These are phyloP conservation scores for Pseudogymnoascus sp. DNA, from an alignment of 2,329 filamentous ascomycete genomes.

Conservation along the genomic window DNA sequence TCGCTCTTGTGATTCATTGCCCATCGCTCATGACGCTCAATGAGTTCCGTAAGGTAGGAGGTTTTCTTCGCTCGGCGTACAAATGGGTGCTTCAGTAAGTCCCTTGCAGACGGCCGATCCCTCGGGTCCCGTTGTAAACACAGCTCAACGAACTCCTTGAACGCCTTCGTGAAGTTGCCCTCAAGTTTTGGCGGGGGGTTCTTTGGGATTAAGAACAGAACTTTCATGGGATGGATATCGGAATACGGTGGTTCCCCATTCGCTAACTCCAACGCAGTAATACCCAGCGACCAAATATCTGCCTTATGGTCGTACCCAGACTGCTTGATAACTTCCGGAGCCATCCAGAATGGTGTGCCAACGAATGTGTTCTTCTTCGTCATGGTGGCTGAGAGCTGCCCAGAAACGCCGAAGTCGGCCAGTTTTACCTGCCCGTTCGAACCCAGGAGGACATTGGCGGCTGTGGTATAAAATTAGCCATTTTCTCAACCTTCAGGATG, in stretches of 20 bases:
- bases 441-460: constrained; percentile 85
- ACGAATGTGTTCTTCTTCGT: constrained; percentile 99
- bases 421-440: constrained; percentile 93
- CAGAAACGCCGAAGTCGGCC: constrained; percentile 94
- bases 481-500: background rate
- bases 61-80: constrained; percentile 89
- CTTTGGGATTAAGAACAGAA: constrained; percentile 92
- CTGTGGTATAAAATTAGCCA: constrained; percentile 37
- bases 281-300: constrained; percentile 94
- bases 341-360: constrained; percentile 99
- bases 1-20: constrained; percentile 70
- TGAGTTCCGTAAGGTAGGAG: constrained; percentile 91
- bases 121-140: constrained; percentile 85
- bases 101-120: constrained; percentile 78
- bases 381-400: constrained; percentile 94
- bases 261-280: constrained; percentile 86
- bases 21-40: constrained; percentile 86
- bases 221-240: constrained; percentile 98
- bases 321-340: constrained; percentile 96
- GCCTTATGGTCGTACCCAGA: constrained; percentile 97
- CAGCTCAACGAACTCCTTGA: constrained; percentile 77
- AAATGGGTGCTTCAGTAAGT: constrained; percentile 84
- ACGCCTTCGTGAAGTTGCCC: constrained; percentile 72
- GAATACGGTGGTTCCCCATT: constrained; percentile 91
- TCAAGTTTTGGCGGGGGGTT: constrained; percentile 78